phyloP scores from a whole-genome alignment of 345 rosid genomes.

The Rhodamnia rubescens region DNA sequence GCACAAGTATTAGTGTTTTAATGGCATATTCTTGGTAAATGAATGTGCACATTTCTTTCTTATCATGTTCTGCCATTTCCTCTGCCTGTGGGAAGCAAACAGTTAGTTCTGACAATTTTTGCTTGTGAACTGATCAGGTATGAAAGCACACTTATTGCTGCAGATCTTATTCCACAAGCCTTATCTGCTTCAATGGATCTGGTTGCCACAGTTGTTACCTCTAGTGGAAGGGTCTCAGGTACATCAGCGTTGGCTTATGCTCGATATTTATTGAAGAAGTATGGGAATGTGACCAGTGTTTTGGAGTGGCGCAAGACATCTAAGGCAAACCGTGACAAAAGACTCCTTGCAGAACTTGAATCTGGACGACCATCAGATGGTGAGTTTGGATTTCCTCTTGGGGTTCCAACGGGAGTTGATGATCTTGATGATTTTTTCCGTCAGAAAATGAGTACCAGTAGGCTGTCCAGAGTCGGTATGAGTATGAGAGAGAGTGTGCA shows the following conservation, averaged over 20 bases:
- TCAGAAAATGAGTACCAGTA: constrained; percentile 54
- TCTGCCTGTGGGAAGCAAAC: not conserved
- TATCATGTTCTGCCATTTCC: not conserved
- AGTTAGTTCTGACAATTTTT: not conserved
- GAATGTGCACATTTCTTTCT: not conserved
- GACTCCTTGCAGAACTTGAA: constrained; percentile 86
- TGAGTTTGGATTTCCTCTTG: constrained; percentile 70
- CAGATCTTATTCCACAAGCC: constrained; percentile 83
- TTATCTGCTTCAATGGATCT: constrained; percentile 58
- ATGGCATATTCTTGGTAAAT: not conserved
- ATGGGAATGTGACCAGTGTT: constrained; percentile 65
- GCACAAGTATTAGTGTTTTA: not conserved
- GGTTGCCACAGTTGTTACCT: constrained; percentile 45
- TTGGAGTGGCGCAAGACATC: constrained; percentile 80
- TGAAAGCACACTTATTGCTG: constrained; percentile 65
- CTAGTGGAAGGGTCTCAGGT: constrained; percentile 61
- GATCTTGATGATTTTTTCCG: constrained; percentile 81
- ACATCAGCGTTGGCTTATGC: constrained; percentile 65
- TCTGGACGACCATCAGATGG: constrained; percentile 55
- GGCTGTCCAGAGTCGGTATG: constrained; percentile 67
- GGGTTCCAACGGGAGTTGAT: constrained; percentile 76
- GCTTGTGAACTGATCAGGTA: constrained; percentile 41
- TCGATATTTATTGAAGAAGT: constrained; percentile 70
- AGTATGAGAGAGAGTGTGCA: constrained; percentile 80
- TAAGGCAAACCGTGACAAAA: constrained; percentile 60